phyloP scores from a whole-genome alignment of 768 basidiomycete genomes.

The Clitopilus hobsonii region DNA sequence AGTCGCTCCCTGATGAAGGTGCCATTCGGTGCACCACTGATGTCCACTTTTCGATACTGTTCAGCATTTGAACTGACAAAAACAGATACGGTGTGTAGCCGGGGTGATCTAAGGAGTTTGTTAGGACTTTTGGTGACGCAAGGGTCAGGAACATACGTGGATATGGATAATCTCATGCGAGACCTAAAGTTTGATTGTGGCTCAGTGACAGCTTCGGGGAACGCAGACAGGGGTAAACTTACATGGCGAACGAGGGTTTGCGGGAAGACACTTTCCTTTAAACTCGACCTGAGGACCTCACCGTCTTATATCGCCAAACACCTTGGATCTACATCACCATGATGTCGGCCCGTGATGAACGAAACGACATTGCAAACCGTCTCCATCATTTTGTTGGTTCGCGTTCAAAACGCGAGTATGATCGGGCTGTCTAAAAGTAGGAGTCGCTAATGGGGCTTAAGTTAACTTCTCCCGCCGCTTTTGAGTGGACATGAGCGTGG shows the following conservation, averaged over 20 bases:
- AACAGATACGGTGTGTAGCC: constrained; percentile 34
- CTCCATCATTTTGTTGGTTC: constrained; percentile 18
- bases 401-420: constrained; percentile 11
- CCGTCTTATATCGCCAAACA: background rate
- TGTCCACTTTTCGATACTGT: constrained; percentile 44
- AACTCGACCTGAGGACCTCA: background rate
- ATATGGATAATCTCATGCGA: constrained; percentile 12
- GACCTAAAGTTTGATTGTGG: constrained; percentile 1
- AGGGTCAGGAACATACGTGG: background rate
- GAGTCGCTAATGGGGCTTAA: constrained; percentile 12
- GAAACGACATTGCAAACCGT: constrained; percentile 12
- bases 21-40: constrained; percentile 41
- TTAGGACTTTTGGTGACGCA: background rate
- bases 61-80: constrained; percentile 47
- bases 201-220: constrained; percentile 4
- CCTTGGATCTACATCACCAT: background rate
- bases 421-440: constrained; percentile 7
- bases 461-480: constrained; percentile 9
- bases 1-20: constrained; percentile 40
- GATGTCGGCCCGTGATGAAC: constrained; percentile 14
- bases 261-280: background rate
- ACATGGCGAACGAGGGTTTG: constrained; percentile 5
- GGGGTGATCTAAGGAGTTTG: constrained; percentile 12
- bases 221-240: background rate
- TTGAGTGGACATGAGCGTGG: background rate